Percentiles rank a stretch among this genome's conserved stretches.
phyloP scores from a whole-genome alignment of 495 filamentous ascomycete genomes.

The Xylaria palmicola region DNA sequence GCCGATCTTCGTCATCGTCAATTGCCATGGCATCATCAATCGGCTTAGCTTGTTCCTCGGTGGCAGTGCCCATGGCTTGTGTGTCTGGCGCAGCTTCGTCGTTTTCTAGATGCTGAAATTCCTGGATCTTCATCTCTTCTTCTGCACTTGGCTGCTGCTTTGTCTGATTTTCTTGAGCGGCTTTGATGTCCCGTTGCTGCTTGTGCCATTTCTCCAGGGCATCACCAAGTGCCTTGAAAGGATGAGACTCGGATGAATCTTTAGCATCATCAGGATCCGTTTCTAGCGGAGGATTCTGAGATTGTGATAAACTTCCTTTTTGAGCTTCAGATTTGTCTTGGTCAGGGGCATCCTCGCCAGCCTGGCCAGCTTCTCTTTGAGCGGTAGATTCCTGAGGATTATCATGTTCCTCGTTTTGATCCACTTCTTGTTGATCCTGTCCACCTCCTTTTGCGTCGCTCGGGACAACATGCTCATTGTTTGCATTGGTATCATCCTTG shows the following conservation, averaged over 20 bases:
- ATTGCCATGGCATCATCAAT: constrained; percentile 84
- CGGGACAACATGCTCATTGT: constrained; percentile 65
- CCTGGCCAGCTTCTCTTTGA: constrained; percentile 47
- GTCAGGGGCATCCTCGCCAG: constrained; percentile 48
- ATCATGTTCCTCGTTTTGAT: constrained; percentile 43
- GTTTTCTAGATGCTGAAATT: constrained; percentile 88
- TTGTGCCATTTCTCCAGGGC: constrained; percentile 91
- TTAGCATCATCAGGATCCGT: constrained; percentile 44
- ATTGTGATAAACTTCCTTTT: constrained; percentile 46
- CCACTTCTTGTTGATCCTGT: constrained; percentile 56
- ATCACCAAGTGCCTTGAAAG: constrained; percentile 92
- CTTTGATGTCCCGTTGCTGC: constrained; percentile 73
- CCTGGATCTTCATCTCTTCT: constrained; percentile 61
- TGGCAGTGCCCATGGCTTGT: constrained; percentile 87
- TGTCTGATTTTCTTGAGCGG: constrained; percentile 62
- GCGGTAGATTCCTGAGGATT: constrained; percentile 43
- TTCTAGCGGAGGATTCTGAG: constrained; percentile 55
- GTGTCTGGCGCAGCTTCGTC: constrained; percentile 76
- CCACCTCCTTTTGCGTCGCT: constrained; percentile 63
- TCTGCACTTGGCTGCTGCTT: constrained; percentile 42
- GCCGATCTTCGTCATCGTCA: constrained; percentile 64
- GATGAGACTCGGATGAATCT: constrained; percentile 50
- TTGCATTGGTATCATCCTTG: constrained; percentile 49
- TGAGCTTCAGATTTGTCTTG: constrained; percentile 49
- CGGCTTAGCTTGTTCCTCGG: constrained; percentile 77